Base-by-base conservation (phyloP, 2,329 filamentous ascomycete genomes). In the Diaporthe helianthi region DNA sequence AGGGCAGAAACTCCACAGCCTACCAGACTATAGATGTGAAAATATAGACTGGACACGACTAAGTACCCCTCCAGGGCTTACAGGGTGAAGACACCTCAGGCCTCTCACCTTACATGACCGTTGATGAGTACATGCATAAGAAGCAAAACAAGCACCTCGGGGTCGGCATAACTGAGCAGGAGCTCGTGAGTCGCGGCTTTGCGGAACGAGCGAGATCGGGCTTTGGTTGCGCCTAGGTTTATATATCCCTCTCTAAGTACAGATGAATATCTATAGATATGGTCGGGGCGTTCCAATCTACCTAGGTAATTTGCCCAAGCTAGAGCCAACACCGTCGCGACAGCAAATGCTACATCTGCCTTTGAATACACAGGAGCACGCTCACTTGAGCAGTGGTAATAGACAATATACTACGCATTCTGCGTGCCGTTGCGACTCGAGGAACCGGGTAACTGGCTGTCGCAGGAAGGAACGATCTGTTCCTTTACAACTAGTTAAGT, bases 41-140 rank as follows among this genome's bases (percentile, higher is more conserved):
- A 60, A 80, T 88, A 53, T 88, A 84, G 81, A 84, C 82, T 0
- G 86, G 86, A 0, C 86, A 88, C 68, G 86, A 88, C 72, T 88
- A n/a, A n/a, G n/a, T n/a, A 88, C 69, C 84, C 85, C 0, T 79
- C 82, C n/a, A n/a, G n/a, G n/a, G n/a, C n/a, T n/a, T n/a, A n/a
- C n/a, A n/a, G n/a, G n/a, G n/a, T n/a, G n/a, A n/a, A n/a, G n/a
- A 0, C 72, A 74, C 4, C 75, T 71, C 0, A 78, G 83, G 4
- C 0, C 80, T 84, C 0, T 69, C 80, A 0, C 76, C 85, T 0
- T 85, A 74, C 36, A 76, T 82, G 71, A 86, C 78, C 0, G 85
- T 87, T 0, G 72, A 72, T 1, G 80, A 84, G 8, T n/a, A n/a
- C n/a, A n/a, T n/a, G n/a, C 86, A 88, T 36, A 79, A 74, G n/a